Evolutionary conservation across 495 filamentous ascomycete genomes (phyloP).

Genomic region (Penicillium paradoxum): DNA sequence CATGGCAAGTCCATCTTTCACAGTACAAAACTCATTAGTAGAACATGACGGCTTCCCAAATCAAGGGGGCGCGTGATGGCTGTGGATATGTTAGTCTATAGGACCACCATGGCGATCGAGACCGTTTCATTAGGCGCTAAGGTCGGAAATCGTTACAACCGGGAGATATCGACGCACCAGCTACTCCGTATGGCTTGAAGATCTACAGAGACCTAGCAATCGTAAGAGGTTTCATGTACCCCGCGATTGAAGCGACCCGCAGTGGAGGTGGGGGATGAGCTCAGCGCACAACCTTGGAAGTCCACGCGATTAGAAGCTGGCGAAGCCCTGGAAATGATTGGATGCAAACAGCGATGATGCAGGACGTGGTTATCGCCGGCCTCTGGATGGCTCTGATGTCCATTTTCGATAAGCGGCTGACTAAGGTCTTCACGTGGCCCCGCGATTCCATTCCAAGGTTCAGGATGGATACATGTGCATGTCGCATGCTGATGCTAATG

Average conservation of each 20-base stretch:
- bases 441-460: background rate
- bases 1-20: constrained; percentile 14
- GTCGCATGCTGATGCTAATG: no score
- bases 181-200: background rate
- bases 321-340: constrained; percentile 16
- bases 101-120: background rate
- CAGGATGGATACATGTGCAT: no score
- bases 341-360: constrained; percentile 3
- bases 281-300: background rate
- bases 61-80: background rate
- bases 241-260: constrained; percentile 23
- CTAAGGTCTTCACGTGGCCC: constrained; percentile 7
- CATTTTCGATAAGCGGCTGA: constrained; percentile 12
- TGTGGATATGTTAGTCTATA: constrained; percentile 2
- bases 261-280: constrained; percentile 15
- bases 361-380: constrained; percentile 18
- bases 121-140: background rate
- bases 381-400: constrained; percentile 19
- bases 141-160: background rate
- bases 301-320: background rate
- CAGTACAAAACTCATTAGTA: background rate
- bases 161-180: background rate
- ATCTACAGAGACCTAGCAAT: constrained; percentile 10
- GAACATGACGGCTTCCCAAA: background rate
- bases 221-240: constrained; percentile 9